phyloP scores from a whole-genome alignment of 2,329 filamentous ascomycete species.

The Dryadomyces sulphureus region DNA sequence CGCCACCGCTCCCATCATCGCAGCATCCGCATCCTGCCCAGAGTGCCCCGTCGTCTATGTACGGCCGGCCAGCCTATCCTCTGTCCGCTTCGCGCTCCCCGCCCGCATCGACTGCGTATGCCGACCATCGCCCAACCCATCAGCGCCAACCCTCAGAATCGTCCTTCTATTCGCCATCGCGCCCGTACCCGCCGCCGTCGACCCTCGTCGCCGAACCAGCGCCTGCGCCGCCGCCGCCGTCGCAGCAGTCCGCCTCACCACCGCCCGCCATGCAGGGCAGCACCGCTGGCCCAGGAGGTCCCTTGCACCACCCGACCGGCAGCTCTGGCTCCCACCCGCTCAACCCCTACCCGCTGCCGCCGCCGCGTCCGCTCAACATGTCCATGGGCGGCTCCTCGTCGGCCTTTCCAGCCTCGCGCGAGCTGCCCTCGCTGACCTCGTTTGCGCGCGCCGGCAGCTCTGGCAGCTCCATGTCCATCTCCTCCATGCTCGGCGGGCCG shows the following conservation, averaged over 20 bases:
- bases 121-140: conserved; percentile 14
- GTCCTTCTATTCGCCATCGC: conserved; percentile 24
- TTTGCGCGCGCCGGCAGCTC: conserved; percentile 31
- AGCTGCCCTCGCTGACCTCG: conserved; percentile 35
- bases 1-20: conserved; percentile 3
- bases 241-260: conserved; percentile 19
- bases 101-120: conserved; percentile 13
- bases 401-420: conserved; percentile 33
- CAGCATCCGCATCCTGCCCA: conserved; percentile 16
- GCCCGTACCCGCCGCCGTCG: conserved; percentile 17
- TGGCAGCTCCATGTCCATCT: conserved; percentile 46
- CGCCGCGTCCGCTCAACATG: conserved; percentile 28
- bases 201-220: conserved; percentile 8
- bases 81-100: conserved; percentile 12
- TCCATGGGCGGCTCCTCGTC: conserved; percentile 28
- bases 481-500: conserved; percentile 42
- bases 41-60: conserved; percentile 19
- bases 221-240: background rate
- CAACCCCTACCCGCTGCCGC: conserved; percentile 28
- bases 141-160: conserved; percentile 27
- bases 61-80: conserved; percentile 16
- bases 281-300: conserved; percentile 3
- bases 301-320: conserved; percentile 1
- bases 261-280: conserved; percentile 8
- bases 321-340: conserved; percentile 13